Conservation (phyloP, 306 rosid genomes). For the Prunus davidiana region DNA sequence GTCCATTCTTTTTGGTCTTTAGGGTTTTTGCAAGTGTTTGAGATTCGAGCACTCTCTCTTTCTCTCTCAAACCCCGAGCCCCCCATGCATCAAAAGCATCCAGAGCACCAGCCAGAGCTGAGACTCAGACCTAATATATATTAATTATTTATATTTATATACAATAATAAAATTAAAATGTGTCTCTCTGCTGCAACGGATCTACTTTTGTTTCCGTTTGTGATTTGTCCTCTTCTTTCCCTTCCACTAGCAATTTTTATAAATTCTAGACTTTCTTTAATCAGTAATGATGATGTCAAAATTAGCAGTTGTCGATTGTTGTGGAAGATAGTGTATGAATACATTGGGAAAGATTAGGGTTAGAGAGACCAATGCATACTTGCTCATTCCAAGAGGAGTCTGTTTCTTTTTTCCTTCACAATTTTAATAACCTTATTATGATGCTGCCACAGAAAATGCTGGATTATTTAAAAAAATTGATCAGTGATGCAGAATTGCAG, state of each 20-base stretch:
- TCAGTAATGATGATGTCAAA: not conserved
- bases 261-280: not conserved
- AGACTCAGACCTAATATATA: not conserved
- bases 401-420: not conserved
- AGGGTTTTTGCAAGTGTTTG: conserved; percentile 8
- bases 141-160: no score
- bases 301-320: not conserved
- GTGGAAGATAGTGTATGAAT: not conserved
- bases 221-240: conserved; percentile 8
- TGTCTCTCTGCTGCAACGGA: not conserved
- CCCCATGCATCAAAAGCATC: conserved; percentile 21
- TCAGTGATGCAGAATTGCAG: not conserved
- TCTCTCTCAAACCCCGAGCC: conserved; percentile 22
- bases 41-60: conserved; percentile 26
- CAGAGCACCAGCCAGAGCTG: conserved; percentile 20
- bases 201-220: conserved; percentile 8
- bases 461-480: no score
- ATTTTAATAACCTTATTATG: not conserved
- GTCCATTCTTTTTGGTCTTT: conserved; percentile 29
- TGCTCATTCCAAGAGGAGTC: no score
- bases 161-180: not conserved
- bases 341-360: not conserved
- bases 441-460: no score
- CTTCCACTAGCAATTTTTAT: conserved; percentile 11
- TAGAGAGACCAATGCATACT: not conserved